These are phyloP conservation scores for Torulaspora maleeae DNA, from an alignment of 805 yeast species.

Conservation along the genomic window DNA sequence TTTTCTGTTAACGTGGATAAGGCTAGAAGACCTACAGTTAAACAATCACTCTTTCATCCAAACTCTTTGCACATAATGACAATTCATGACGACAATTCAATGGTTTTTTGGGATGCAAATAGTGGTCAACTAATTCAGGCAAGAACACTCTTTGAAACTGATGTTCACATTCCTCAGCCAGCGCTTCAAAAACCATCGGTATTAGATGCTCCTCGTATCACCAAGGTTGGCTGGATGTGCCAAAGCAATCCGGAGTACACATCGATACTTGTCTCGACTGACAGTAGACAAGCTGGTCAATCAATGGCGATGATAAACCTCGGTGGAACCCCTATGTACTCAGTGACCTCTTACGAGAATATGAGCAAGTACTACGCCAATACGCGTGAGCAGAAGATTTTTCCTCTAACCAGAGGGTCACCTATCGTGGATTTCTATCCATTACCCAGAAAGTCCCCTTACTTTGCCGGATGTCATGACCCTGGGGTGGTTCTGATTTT, in stretches of 20 bases:
- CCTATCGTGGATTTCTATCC: conserved; percentile 47
- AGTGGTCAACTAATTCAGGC: conserved; percentile 73
- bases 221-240: conserved; percentile 70
- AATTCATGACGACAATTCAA: conserved; percentile 72
- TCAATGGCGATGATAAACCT: conserved; percentile 60
- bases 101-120: conserved; percentile 90
- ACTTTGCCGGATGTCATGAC: conserved; percentile 73
- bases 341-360: conserved; percentile 75
- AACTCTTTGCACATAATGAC: conserved; percentile 83
- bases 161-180: conserved; percentile 50
- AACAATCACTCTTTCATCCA: conserved; percentile 79
- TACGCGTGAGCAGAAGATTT: conserved; percentile 50
- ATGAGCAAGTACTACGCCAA: conserved; percentile 73
- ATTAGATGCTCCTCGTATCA: conserved; percentile 39
- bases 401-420: conserved; percentile 49
- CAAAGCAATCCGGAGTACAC: conserved; percentile 77
- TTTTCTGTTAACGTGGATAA: conserved; percentile 28
- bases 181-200: conserved; percentile 18
- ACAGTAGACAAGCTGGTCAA: conserved; percentile 43
- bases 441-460: conserved; percentile 62
- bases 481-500: conserved; percentile 61
- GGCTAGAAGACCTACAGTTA: conserved; percentile 39
- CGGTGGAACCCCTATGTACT: conserved; percentile 73
- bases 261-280: conserved; percentile 65
- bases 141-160: conserved; percentile 60